Conservation (phyloP, 78 protist species). For the Mastigamoeba balamuthi region DNA sequence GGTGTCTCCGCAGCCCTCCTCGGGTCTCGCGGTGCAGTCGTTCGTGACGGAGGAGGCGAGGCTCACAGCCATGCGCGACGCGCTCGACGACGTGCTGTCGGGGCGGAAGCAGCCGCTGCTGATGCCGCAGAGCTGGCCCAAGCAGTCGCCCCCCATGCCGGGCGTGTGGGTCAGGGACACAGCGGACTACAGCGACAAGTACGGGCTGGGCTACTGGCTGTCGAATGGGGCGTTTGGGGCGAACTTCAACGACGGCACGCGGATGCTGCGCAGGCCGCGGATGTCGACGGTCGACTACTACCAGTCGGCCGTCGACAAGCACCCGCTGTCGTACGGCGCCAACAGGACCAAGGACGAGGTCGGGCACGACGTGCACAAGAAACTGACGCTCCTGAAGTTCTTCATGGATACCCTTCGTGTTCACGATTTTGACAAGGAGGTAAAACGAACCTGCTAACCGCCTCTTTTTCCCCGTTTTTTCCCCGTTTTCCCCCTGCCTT, state of each 20-base stretch:
- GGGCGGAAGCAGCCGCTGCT: background rate
- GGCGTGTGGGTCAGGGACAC: constrained; percentile 43
- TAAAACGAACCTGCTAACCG: too few species aligned
- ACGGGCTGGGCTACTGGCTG: constrained; percentile 87
- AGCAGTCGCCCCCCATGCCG: background rate
- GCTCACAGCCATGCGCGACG: background rate
- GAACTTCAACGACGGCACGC: constrained; percentile 77
- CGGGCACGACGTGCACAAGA: constrained; percentile 59
- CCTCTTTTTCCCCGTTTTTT: too few species aligned
- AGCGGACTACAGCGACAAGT: constrained; percentile 81
- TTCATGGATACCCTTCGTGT: constrained; percentile 43
- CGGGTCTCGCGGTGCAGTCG: background rate
- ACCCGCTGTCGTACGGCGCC: too few species aligned
- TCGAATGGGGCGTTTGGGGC: constrained; percentile 68
- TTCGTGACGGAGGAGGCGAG: background rate
- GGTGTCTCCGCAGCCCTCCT: background rate
- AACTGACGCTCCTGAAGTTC: constrained; percentile 67
- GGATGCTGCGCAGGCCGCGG: constrained; percentile 38
- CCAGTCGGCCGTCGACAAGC: too few species aligned
- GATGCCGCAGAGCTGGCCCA: background rate
- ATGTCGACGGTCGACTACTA: constrained; percentile 38
- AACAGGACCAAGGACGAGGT: constrained; percentile 8
- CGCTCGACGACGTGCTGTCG: background rate
- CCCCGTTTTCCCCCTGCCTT: too few species aligned
- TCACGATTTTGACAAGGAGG: too few species aligned